Evolutionary conservation across 306 rosid genomes (phyloP), one percentile per base, ranked within the genome.

Genomic region (Vigna angularis): DNA sequence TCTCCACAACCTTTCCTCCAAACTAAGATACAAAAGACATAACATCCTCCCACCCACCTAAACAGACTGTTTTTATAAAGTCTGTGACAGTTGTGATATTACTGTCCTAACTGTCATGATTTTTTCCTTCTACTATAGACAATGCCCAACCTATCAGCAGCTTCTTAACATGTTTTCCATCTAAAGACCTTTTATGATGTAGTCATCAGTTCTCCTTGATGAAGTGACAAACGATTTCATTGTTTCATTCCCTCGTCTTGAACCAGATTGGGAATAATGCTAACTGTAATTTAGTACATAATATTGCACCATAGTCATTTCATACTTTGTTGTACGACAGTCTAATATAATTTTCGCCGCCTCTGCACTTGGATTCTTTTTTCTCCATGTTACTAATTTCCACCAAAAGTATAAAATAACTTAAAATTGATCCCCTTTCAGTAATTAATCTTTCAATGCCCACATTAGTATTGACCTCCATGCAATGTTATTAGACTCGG

Each of bases 151-250:
- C 28, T 26, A 26, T 26, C 28, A 26, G 26, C 0, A 17, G 49
- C 69, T 4, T 36, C 49, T 63, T 36, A 36, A 9, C 22, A 34
- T 14, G 8, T 32, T 18, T 36, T 14, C 49, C 9, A 36, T 20
- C 26, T 62, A 1, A 16, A 63, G 48, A n/a, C 48, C 38, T 36
- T 63, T 9, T 16, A 32, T 34, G 22, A 28, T 7, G 69, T 15
- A 16, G 7, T 62, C 38, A n/a, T 63, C 69, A 63, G n/a, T 63
- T 63, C 24, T 63, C 69, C 49, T n/a, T 32, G 45, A 15, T 63
- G 24, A 63, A 34, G 69, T 63, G 69, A 34, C 1, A 2, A 16
- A 15, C 68, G 3, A 36, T 8, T 26, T 63, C 48, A 36, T 7
- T 63, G 67, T 32, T 32, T 63, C 40, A 63, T 63, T 63, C 26